Evolutionary conservation across 495 filamentous ascomycete genomes (phyloP).

Genomic region (Amorphotheca resinae): DNA sequence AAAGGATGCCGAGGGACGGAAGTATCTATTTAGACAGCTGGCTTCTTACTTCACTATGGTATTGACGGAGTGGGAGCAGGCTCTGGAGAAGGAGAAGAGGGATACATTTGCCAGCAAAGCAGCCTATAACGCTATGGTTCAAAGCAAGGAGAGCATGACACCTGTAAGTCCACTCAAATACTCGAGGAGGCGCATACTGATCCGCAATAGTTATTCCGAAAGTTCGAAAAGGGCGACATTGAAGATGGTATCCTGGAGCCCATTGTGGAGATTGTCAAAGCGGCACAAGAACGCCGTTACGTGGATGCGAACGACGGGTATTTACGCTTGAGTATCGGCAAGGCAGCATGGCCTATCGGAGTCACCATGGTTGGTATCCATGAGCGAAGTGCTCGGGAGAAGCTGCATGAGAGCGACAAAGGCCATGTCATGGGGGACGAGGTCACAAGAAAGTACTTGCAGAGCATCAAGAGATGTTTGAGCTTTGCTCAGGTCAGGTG

Average conservation of each 20-base stretch:
- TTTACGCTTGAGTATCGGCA: constrained; percentile 83
- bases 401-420: constrained; percentile 80
- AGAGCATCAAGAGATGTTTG: constrained; percentile 94
- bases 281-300: constrained; percentile 79
- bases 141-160: constrained; percentile 71
- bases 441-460: constrained; percentile 83
- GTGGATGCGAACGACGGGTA: constrained; percentile 97
- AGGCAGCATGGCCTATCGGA: constrained; percentile 98
- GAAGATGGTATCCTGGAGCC: constrained; percentile 69
- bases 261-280: constrained; percentile 84
- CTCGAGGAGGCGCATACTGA: constrained; percentile 3
- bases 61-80: constrained; percentile 71
- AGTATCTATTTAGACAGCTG: constrained; percentile 73
- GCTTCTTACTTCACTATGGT: constrained; percentile 91
- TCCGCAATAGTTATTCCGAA: constrained; percentile 53
- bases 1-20: constrained; percentile 39
- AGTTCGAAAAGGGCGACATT: constrained; percentile 69
- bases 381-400: constrained; percentile 88
- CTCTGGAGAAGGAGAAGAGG: constrained; percentile 55
- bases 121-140: constrained; percentile 66
- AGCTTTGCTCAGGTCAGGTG: constrained; percentile 95
- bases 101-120: constrained; percentile 65
- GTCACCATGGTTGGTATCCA: constrained; percentile 99
- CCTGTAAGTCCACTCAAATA: constrained; percentile 32
- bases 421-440: constrained; percentile 98